Percentiles rank a stretch among this genome's conserved stretches.
These are phyloP conservation scores for Aspergillus sp. DNA, from an alignment of 2,329 filamentous ascomycete genomes.

Conservation along the genomic window DNA sequence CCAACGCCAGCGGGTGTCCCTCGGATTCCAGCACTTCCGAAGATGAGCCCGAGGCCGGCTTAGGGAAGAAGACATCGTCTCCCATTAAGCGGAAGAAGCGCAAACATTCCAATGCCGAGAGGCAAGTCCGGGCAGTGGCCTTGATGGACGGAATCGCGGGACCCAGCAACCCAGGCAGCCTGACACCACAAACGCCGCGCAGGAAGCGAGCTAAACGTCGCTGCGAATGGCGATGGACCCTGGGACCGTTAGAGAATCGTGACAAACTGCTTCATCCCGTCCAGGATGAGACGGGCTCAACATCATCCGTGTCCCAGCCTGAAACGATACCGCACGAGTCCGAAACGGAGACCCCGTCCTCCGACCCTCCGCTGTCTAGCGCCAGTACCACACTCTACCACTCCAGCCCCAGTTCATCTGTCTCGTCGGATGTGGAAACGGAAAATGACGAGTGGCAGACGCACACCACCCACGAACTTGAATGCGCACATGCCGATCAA, in stretches of 20 bases:
- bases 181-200: slow-evolving; percentile 55
- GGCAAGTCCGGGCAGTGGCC: slow-evolving; percentile 44
- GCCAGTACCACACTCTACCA: slow-evolving; percentile 10
- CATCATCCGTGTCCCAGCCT: slow-evolving; percentile 5
- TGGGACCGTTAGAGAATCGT: slow-evolving; percentile 47
- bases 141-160: slow-evolving; percentile 48
- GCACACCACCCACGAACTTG: slow-evolving; percentile 13
- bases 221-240: slow-evolving; percentile 60
- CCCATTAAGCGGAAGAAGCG: slow-evolving; percentile 41
- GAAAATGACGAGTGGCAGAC: slow-evolving; percentile 9
- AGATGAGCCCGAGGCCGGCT: slow-evolving; percentile 30
- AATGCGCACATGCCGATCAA: slow-evolving; percentile 9
- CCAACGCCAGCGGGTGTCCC: slow-evolving; percentile 29
- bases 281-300: slow-evolving; percentile 2
- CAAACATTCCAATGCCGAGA: slow-evolving; percentile 34
- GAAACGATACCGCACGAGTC: slow-evolving; percentile 4
- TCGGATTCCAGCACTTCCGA: slow-evolving; percentile 36
- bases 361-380: slow-evolving; percentile 4
- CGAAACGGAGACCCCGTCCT: slow-evolving; percentile 9
- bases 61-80: slow-evolving; percentile 12
- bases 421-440: slow-evolving; percentile 4
- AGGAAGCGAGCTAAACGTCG: slow-evolving; percentile 56
- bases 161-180: slow-evolving; percentile 37
- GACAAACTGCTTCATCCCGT: not conserved
- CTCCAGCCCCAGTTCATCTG: slow-evolving; percentile 14